Conservation (phyloP, 495 filamentous ascomycete genomes). For the Penicillium nucicola region DNA sequence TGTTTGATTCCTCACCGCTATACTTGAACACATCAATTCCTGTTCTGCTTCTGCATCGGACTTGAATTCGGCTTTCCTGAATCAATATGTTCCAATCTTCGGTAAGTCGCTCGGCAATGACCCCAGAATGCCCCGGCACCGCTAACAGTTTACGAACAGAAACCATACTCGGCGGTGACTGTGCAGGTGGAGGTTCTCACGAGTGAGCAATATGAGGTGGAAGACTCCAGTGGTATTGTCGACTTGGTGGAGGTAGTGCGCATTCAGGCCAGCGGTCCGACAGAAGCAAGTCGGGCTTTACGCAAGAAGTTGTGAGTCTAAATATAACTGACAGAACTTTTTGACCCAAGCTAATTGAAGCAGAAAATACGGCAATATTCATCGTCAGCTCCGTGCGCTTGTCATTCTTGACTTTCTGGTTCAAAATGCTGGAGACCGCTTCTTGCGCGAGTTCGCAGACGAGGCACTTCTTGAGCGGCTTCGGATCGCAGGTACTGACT, state of each 20-base stretch:
- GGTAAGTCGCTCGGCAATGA: slow-evolving; percentile 23
- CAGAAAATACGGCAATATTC: slow-evolving; percentile 90
- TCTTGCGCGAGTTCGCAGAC: slow-evolving; percentile 83
- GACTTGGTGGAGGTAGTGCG: slow-evolving; percentile 92
- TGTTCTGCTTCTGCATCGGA: no score
- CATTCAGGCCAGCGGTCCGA: slow-evolving; percentile 82
- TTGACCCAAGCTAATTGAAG: slow-evolving; percentile 9
- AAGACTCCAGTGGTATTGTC: slow-evolving; percentile 87
- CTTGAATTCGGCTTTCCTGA: neutral
- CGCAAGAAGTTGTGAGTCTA: slow-evolving; percentile 85
- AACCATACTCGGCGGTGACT: slow-evolving; percentile 91
- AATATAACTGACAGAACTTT: neutral
- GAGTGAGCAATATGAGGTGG: slow-evolving; percentile 81
- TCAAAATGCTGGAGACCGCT: slow-evolving; percentile 87
- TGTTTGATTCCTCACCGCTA: neutral
- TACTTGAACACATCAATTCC: no score
- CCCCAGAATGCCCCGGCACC: neutral
- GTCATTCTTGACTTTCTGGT: slow-evolving; percentile 91
- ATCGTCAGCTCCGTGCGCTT: slow-evolving; percentile 86
- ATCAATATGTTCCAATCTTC: slow-evolving; percentile 40
- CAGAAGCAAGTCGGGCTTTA: slow-evolving; percentile 86
- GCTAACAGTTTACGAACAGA: slow-evolving; percentile 42
- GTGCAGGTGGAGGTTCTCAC: slow-evolving; percentile 92
- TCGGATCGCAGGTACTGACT: slow-evolving; percentile 79
- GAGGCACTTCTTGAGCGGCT: slow-evolving; percentile 92